Conservation (phyloP, 768 basidiomycete genomes). For the Tremella mesenterica region DNA sequence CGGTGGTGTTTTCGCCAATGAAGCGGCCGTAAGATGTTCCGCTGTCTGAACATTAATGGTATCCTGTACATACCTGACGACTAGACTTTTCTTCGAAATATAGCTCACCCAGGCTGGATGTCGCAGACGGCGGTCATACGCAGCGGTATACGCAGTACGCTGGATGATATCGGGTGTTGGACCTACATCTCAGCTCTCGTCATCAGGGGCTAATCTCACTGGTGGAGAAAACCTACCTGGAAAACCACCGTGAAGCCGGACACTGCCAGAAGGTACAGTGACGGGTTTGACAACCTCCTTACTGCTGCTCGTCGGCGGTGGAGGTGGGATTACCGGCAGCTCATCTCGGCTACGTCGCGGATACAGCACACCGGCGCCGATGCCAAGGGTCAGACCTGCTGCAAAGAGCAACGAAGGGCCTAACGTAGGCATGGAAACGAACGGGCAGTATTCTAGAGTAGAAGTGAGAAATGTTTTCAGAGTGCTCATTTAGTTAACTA, state of each 20-base stretch:
- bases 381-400: constrained; percentile 71
- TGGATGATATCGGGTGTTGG: constrained; percentile 72
- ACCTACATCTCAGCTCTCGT: constrained; percentile 50
- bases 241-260: constrained; percentile 51
- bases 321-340: constrained; percentile 43
- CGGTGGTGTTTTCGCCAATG: constrained; percentile 53
- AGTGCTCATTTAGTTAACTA: too few relatives aligned
- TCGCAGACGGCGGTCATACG: constrained; percentile 78
- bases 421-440: constrained; percentile 26
- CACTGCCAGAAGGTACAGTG: constrained; percentile 33
- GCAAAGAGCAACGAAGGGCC: constrained; percentile 56
- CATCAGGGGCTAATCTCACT: neutral
- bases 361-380: constrained; percentile 50
- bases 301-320: constrained; percentile 48
- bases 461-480: too few relatives aligned
- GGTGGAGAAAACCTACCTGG: constrained; percentile 54
- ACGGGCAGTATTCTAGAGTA: neutral
- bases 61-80: too few relatives aligned
- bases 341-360: constrained; percentile 20
- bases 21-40: constrained; percentile 78
- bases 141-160: constrained; percentile 74
- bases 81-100: neutral
- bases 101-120: constrained; percentile 83
- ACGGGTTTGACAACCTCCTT: constrained; percentile 48
- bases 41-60: too few relatives aligned